phyloP scores from a whole-genome alignment of 148 eudicot species.

The Cornus suecica region DNA sequence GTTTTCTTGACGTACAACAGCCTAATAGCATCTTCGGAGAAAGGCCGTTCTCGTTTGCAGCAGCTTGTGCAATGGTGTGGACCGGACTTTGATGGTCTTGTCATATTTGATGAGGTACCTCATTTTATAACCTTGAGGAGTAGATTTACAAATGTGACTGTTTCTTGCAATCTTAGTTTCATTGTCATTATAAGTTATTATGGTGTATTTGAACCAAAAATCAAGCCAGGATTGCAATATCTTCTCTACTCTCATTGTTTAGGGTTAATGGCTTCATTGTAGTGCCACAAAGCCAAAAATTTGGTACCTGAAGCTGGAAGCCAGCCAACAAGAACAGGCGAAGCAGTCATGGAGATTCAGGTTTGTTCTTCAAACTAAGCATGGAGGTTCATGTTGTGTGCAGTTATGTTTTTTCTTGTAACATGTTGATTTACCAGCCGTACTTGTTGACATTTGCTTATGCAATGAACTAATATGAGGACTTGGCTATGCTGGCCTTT shows the following conservation, averaged over 20 bases:
- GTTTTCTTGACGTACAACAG: constrained; percentile 91
- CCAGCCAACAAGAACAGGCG: constrained; percentile 92
- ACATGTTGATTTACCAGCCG: background rate
- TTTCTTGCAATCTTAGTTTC: background rate
- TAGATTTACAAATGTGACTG: constrained; percentile 8
- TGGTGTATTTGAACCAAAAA: constrained; percentile 4
- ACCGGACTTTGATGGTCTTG: constrained; percentile 68
- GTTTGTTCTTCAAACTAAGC: constrained; percentile 37
- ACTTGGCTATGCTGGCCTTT: background rate
- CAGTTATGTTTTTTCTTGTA: background rate
- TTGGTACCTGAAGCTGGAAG: constrained; percentile 98
- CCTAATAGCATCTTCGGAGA: constrained; percentile 98
- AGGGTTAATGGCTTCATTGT: constrained; percentile 23
- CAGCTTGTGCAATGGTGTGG: constrained; percentile 99
- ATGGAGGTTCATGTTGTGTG: background rate
- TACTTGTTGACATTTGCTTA: background rate
- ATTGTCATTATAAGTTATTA: background rate
- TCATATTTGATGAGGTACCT: constrained; percentile 92
- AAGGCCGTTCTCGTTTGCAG: constrained; percentile 83
- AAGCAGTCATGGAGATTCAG: constrained; percentile 99
- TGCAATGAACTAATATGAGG: background rate
- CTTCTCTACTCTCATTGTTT: constrained; percentile 8
- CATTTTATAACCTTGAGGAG: background rate
- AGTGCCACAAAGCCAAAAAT: constrained; percentile 99
- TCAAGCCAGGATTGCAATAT: background rate